Evolutionary conservation across 495 filamentous ascomycete genomes (phyloP).

Genomic region (Ramalina intermedia): DNA sequence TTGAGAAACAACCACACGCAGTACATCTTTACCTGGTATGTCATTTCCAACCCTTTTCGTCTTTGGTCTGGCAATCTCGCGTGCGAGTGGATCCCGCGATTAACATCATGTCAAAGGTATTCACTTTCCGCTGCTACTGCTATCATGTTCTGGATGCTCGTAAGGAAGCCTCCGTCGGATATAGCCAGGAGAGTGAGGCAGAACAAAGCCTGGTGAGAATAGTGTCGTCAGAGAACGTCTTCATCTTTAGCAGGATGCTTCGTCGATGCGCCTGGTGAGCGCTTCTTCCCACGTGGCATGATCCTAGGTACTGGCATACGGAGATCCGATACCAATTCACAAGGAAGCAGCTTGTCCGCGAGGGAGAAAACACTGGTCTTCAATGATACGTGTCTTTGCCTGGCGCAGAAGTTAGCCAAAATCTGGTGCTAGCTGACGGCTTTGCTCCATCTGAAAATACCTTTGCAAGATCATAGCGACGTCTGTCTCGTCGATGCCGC

Average conservation of each 20-base stretch:
- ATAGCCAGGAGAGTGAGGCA: constrained; percentile 60
- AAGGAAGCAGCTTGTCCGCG: constrained; percentile 65
- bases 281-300: constrained; percentile 5
- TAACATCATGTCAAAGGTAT: constrained; percentile 46
- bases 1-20: constrained; percentile 92
- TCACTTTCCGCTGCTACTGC: constrained; percentile 73
- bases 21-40: constrained; percentile 97
- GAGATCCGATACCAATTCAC: constrained; percentile 70
- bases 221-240: constrained; percentile 11
- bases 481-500: constrained; percentile 76
- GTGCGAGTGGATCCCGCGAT: background rate
- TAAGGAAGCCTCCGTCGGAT: constrained; percentile 67
- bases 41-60: background rate
- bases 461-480: constrained; percentile 68
- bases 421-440: background rate
- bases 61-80: background rate
- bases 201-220: constrained; percentile 60
- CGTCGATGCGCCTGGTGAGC: constrained; percentile 19
- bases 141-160: constrained; percentile 89
- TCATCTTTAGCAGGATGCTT: constrained; percentile 22
- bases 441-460: constrained; percentile 32
- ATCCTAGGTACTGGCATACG: constrained; percentile 47
- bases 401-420: constrained; percentile 27
- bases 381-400: constrained; percentile 62
- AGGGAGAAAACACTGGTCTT: constrained; percentile 68